Conservation (phyloP, 1,284 basidiomycete genomes). For the Ustilago shanxiensis region DNA sequence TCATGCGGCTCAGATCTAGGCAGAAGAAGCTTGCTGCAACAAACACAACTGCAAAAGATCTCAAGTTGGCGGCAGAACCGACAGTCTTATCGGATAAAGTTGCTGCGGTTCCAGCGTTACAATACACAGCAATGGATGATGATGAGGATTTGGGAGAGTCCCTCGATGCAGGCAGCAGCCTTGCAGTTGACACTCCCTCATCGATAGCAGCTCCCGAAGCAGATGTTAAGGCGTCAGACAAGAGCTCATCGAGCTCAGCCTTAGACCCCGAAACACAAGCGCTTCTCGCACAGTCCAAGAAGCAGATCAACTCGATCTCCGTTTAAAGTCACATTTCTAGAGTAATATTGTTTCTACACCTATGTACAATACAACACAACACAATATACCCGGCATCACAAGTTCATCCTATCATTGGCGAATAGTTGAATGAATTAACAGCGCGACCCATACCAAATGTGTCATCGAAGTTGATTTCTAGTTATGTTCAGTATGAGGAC, state of each 20-base stretch:
- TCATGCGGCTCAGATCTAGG: conserved; percentile 30
- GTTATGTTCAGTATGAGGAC: too few species aligned
- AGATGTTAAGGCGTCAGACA: not conserved
- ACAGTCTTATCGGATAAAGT: too few species aligned
- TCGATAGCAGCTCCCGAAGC: not conserved
- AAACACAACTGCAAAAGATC: not conserved
- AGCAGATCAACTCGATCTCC: conserved; percentile 38
- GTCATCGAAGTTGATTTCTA: too few species aligned
- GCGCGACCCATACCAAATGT: too few species aligned
- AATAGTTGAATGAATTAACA: too few species aligned
- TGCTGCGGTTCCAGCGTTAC: not conserved
- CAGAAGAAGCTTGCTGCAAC: conserved; percentile 16
- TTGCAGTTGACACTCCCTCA: not conserved
- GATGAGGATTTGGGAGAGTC: conserved; percentile 48
- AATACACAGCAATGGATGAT: conserved; percentile 12
- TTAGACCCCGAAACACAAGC: conserved; percentile 37
- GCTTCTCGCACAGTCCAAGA: conserved; percentile 31
- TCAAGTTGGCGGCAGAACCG: not conserved
- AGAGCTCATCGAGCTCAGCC: not conserved
- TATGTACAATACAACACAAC: conserved; percentile 2
- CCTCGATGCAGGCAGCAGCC: conserved; percentile 14
- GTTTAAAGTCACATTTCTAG: not conserved
- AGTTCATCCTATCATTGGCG: too few species aligned
- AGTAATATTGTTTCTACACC: not conserved
- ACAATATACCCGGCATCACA: conserved; percentile 27